These are phyloP conservation scores for Pichia deserticola DNA, from an alignment of 805 yeast genomes.

Conservation along the genomic window DNA sequence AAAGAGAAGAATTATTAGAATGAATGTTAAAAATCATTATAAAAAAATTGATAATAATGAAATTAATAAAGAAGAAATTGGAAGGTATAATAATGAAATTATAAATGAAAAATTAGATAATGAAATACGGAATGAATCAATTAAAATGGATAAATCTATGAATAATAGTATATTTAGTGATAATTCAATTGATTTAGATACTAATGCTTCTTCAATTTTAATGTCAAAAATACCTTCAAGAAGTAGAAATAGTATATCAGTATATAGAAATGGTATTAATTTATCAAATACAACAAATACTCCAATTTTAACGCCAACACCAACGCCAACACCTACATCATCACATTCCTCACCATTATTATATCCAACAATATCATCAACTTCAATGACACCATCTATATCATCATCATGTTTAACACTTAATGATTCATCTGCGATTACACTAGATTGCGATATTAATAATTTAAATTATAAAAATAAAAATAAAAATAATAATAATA, in stretches of 20 bases:
- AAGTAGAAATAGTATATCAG: neutral
- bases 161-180: conserved; percentile 1
- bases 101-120: neutral
- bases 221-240: conserved; percentile 1
- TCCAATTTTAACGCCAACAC: neutral
- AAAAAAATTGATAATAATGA: neutral
- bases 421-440: neutral
- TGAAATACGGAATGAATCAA: neutral
- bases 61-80: neutral
- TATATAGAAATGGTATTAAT: neutral
- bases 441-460: neutral
- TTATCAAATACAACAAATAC: neutral
- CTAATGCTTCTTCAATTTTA: neutral
- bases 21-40: conserved; percentile 3
- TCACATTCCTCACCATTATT: neutral
- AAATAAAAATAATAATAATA: neutral
- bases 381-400: neutral
- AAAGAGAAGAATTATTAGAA: conserved; percentile 21
- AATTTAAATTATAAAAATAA: no score
- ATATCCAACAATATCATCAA: neutral
- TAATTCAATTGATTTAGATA: neutral
- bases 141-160: neutral
- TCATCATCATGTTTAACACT: no score
- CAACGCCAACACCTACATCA: neutral
- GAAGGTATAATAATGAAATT: neutral